Evolutionary conservation across 805 yeast species (phyloP).

Genomic region (Diddensiella santjacobensis): DNA sequence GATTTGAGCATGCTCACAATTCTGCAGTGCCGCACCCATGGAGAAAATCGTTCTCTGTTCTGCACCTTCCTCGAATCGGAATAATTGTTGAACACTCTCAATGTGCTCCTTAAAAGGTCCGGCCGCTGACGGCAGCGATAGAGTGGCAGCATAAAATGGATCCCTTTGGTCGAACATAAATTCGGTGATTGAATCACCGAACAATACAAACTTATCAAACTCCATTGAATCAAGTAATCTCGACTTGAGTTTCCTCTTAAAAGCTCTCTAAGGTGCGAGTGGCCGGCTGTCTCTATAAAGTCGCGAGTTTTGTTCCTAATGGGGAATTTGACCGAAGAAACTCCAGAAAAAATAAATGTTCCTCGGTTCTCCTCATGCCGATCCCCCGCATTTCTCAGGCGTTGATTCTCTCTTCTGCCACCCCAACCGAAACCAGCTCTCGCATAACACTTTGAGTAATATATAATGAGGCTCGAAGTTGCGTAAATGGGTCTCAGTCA

Average conservation of each 20-base stretch:
- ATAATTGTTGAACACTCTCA: conserved; percentile 31
- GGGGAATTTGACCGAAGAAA: not conserved
- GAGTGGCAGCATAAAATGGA: conserved; percentile 50
- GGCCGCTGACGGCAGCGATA: conserved; percentile 32
- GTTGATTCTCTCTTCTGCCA: too few species aligned
- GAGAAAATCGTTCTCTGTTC: not conserved
- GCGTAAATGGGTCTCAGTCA: too few species aligned
- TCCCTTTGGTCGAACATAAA: conserved; percentile 39
- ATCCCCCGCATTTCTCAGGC: not conserved
- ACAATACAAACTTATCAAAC: conserved; percentile 48
- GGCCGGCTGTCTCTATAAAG: too few species aligned
- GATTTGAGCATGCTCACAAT: not conserved
- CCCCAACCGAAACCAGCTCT: too few species aligned
- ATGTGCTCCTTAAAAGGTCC: not conserved
- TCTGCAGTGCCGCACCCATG: not conserved
- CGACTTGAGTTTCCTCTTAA: too few species aligned
- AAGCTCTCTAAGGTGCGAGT: too few species aligned
- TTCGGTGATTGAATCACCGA: conserved; percentile 73
- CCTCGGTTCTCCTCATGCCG: not conserved
- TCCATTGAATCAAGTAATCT: too few species aligned
- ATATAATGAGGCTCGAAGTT: too few species aligned
- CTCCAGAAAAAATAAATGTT: not conserved
- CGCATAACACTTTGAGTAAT: too few species aligned
- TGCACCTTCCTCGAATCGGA: not conserved
- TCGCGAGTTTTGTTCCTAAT: too few species aligned